phyloP scores from a whole-genome alignment of 257 asterid species.

The Scutellaria minor region DNA sequence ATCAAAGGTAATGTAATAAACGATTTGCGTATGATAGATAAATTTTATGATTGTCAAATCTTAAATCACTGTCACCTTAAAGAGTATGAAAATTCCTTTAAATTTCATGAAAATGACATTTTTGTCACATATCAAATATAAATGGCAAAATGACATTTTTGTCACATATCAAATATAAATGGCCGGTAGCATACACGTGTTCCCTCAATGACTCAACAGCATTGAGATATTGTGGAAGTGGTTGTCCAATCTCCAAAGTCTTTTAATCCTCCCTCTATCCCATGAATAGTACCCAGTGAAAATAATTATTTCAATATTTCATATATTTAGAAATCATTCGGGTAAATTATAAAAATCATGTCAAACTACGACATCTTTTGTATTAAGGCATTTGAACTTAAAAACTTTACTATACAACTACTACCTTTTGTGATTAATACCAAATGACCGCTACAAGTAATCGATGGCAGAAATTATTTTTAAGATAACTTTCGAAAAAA shows the following conservation, averaged over 20 bases:
- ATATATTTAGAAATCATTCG: no score
- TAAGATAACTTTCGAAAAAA: no score
- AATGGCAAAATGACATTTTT: conserved; percentile 21
- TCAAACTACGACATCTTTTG: no score
- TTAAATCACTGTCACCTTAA: neutral
- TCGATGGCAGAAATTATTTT: no score
- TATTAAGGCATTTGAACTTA: no score
- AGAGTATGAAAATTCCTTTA: neutral
- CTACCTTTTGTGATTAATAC: no score
- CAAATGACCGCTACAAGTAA: no score
- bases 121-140: neutral
- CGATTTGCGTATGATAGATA: no score
- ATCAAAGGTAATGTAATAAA: no score
- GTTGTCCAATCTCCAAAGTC: conserved; percentile 19
- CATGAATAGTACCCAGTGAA: neutral
- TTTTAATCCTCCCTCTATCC: neutral
- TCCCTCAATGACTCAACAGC: conserved; percentile 16
- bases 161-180: neutral
- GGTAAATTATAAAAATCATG: no score
- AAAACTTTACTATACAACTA: no score
- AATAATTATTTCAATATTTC: no score
- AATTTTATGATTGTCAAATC: neutral
- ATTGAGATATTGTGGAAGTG: conserved; percentile 29
- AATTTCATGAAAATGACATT: conserved; percentile 25
- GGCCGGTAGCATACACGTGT: conserved; percentile 32